Conservation (phyloP, 805 yeast genomes). For the Zygotorulaspora sp. region DNA sequence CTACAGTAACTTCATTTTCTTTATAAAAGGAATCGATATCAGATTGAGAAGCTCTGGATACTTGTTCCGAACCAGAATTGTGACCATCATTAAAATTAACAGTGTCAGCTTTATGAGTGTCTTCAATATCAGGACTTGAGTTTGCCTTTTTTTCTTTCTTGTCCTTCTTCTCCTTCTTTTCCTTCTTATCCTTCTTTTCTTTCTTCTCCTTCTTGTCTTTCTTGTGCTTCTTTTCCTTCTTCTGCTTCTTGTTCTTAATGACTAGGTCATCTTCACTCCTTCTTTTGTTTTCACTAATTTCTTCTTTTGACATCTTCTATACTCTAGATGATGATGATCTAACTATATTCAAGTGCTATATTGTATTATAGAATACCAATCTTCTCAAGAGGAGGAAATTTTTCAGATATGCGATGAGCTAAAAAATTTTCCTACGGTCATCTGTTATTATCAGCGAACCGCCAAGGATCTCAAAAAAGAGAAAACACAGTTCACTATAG, state of each 20-base stretch:
- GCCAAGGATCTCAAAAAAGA: slow-evolving; percentile 1
- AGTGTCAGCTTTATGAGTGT: too few species aligned
- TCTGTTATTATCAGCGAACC: too few species aligned
- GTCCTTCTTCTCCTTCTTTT: slow-evolving; percentile 24
- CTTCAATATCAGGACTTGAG: too few species aligned
- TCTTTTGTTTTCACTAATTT: slow-evolving; percentile 39
- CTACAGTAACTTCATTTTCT: slow-evolving; percentile 74
- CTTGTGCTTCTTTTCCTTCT: slow-evolving; percentile 32
- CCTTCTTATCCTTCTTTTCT: slow-evolving; percentile 33
- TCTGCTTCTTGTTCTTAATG: slow-evolving; percentile 32
- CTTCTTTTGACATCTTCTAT: slow-evolving; percentile 35
- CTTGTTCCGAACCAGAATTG: too few species aligned
- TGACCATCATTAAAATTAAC: too few species aligned
- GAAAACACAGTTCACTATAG: neutral
- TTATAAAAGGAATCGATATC: slow-evolving; percentile 60
- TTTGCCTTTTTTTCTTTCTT: too few species aligned
- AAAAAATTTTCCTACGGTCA: slow-evolving; percentile 13
- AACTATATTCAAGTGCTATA: too few species aligned
- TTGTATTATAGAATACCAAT: too few species aligned
- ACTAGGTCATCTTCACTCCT: slow-evolving; percentile 34
- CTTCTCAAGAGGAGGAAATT: neutral
- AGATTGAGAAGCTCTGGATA: slow-evolving; percentile 43
- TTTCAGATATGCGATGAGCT: slow-evolving; percentile 13
- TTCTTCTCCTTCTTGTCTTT: slow-evolving; percentile 36
- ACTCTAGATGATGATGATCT: too few species aligned